Evolutionary conservation across 495 filamentous ascomycete genomes (phyloP), one percentile per base, ranked within the genome.

Genomic region (Penicillium nucicola): DNA sequence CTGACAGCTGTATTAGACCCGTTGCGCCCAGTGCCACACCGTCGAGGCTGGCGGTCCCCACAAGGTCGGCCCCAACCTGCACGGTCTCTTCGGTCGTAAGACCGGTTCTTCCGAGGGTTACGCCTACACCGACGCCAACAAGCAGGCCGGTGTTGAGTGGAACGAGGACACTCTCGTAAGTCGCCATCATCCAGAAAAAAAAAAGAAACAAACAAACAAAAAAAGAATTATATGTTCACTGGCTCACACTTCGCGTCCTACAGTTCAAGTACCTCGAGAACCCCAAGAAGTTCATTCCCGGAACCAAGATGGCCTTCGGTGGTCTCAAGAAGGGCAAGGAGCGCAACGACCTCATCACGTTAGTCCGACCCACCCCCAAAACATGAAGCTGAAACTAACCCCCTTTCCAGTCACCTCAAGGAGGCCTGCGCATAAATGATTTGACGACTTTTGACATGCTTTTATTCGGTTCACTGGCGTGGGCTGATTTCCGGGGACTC

Each of bases 291-390:
- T 92, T 84, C 84, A 97, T 99, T 56, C 95, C 93, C 63, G 93
- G 93, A 60, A 99, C 93, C 74, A 99, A 99, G 90, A 99, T 99
- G 93, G 93, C 93, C 66, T 99, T 99, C 73, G 93, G 93, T 78
- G 93, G 93, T 68, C 80, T 99, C 61, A 99, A 99, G 92, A 99
- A 99, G 88, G 84, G 80, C 59, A 97, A 97, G 88, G 93, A 99
- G 79, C 82, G 93, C 72, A 97, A 97, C 76, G 95, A 99, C 77
- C 82, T 99, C 60, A 95, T 97, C 82, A 92, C 91, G 89, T 95
- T 87, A 62, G 89, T 80, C 61, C 22, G 19, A 28, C 15, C 33
- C 20, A 12, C 12, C 1, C 31, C 2, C 30, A 6, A 20, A 35
- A 11, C 38, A 41, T 43, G 14, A 36, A 23, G n/a, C 30, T 25